Evolutionary conservation across 2,329 filamentous ascomycete genomes (phyloP).

Genomic region (Claviceps sorghi): DNA sequence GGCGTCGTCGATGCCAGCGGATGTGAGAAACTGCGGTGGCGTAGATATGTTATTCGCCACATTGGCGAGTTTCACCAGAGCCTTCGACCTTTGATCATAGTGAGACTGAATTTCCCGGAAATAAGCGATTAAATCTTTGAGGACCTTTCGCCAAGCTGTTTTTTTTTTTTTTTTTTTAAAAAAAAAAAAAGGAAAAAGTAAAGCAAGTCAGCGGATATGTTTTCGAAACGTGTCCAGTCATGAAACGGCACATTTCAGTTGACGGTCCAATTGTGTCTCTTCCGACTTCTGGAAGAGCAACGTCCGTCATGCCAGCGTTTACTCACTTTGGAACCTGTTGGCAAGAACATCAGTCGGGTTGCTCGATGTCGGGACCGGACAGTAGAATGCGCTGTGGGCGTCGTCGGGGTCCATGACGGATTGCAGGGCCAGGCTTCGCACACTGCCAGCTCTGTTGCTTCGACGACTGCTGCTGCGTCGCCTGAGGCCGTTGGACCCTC

Average conservation of each 20-base stretch:
- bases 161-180: constrained; percentile 26
- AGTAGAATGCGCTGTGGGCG: constrained; percentile 71
- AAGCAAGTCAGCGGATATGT: neutral
- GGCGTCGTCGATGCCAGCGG: constrained; percentile 79
- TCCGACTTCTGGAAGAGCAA: neutral
- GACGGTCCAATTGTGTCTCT: neutral
- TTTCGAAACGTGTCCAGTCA: neutral
- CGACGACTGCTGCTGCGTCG: constrained; percentile 67
- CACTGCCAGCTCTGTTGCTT: constrained; percentile 74
- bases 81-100: constrained; percentile 75
- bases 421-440: constrained; percentile 63
- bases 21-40: constrained; percentile 61
- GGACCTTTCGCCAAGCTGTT: constrained; percentile 79
- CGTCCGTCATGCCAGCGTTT: neutral
- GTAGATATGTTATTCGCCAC: constrained; percentile 66
- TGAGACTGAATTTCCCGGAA: constrained; percentile 84
- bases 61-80: constrained; percentile 67
- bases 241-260: neutral
- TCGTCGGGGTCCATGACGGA: constrained; percentile 54
- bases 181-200: neutral
- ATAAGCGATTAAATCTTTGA: constrained; percentile 88
- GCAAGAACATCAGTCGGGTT: constrained; percentile 80
- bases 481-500: constrained; percentile 57
- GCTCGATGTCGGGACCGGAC: constrained; percentile 74
- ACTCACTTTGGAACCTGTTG: constrained; percentile 72